Evolutionary conservation across 2,329 filamentous ascomycete species (phyloP).

Genomic region (Aspergillaceae sp.): DNA sequence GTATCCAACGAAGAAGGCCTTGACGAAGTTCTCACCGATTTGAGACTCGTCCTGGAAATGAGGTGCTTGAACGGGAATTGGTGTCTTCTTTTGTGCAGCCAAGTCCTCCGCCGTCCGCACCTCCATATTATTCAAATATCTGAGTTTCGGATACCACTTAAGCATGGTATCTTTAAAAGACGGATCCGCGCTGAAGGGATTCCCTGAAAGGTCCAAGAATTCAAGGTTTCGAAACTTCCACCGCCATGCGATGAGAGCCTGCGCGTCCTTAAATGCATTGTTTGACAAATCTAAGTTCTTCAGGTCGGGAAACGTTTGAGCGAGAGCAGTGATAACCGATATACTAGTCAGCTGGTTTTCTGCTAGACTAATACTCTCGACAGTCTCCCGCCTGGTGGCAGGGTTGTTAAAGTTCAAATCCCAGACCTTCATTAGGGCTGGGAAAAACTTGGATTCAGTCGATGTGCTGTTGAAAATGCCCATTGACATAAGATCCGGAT

Average conservation of each 20-base stretch:
- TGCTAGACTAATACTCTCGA: slow-evolving; percentile 73
- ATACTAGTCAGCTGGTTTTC: slow-evolving; percentile 71
- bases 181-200: slow-evolving; percentile 59
- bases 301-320: slow-evolving; percentile 72
- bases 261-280: slow-evolving; percentile 65
- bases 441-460: slow-evolving; percentile 78
- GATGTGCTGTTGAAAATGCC: slow-evolving; percentile 66
- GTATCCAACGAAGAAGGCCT: slow-evolving; percentile 64
- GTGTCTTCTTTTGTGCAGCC: slow-evolving; percentile 49
- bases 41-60: slow-evolving; percentile 66
- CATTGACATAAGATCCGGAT: slow-evolving; percentile 61
- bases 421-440: slow-evolving; percentile 80
- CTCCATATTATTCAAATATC: slow-evolving; percentile 64
- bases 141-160: slow-evolving; percentile 74
- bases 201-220: slow-evolving; percentile 69
- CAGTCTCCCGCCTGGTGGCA: slow-evolving; percentile 64
- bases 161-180: slow-evolving; percentile 61
- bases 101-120: slow-evolving; percentile 66
- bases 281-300: slow-evolving; percentile 82
- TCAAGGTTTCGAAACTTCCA: slow-evolving; percentile 70
- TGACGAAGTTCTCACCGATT: slow-evolving; percentile 67
- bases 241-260: slow-evolving; percentile 65
- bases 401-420: slow-evolving; percentile 65
- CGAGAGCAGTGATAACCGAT: slow-evolving; percentile 61
- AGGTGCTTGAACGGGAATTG: slow-evolving; percentile 54